A percentile compares a stretch with the other conserved stretches of the same genome.
phyloP scores from a whole-genome alignment of 257 asterid species.

The Nicotiana knightiana region DNA sequence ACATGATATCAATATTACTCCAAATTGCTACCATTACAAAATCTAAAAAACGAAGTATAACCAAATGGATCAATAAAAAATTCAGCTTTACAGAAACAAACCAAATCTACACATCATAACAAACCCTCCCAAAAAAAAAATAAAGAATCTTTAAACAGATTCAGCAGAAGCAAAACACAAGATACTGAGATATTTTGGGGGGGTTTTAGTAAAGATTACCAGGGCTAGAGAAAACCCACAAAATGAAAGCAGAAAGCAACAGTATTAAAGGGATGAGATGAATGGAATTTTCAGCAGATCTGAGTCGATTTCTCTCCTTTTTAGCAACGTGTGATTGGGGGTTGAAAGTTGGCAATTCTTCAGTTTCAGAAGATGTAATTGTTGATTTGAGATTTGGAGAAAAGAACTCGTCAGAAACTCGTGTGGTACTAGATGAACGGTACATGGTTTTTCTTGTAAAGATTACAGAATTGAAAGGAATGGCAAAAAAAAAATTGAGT shows the following conservation, averaged over 20 bases:
- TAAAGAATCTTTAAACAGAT: too few species aligned
- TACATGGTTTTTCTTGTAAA: constrained; percentile 27
- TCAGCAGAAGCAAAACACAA: background rate
- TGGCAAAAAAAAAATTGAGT: background rate
- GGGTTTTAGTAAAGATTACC: constrained; percentile 24
- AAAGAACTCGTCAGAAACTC: constrained; percentile 65
- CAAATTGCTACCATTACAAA: background rate
- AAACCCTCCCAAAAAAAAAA: too few species aligned
- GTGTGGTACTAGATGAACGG: constrained; percentile 50
- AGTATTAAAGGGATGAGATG: constrained; percentile 63
- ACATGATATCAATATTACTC: too few species aligned
- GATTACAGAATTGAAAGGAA: background rate
- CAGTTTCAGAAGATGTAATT: background rate
- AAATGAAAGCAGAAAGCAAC: constrained; percentile 46
- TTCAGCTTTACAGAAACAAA: background rate
- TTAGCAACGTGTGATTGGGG: constrained; percentile 50
- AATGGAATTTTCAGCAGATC: constrained; percentile 69
- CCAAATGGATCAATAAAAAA: background rate
- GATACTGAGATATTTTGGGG: background rate
- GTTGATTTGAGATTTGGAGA: constrained; percentile 19
- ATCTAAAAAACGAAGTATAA: background rate
- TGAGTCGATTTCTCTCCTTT: constrained; percentile 53
- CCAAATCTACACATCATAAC: background rate
- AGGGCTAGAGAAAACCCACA: constrained; percentile 63
- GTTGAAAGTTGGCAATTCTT: constrained; percentile 42